Percentiles rank a stretch among this genome's conserved stretches.
Conservation (phyloP, 140 eudicot species). For the Erigeron philadelphicus region DNA sequence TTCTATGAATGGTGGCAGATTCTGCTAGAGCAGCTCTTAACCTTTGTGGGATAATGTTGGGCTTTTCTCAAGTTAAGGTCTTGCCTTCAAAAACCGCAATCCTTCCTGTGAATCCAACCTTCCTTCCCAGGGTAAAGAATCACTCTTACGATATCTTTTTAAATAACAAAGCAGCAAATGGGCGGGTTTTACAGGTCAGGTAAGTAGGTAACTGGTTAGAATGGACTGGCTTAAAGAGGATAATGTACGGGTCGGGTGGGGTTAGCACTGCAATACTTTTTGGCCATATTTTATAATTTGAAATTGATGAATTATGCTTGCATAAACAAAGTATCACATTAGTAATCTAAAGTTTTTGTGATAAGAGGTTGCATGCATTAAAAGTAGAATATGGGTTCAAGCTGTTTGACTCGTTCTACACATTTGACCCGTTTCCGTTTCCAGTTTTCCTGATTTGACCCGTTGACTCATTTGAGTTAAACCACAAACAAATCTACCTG, state of each 20-base stretch:
- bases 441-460: not conserved
- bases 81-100: slow-evolving; percentile 98
- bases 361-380: too few species aligned
- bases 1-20: slow-evolving; percentile 41
- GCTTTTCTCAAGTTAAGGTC: slow-evolving; percentile 78
- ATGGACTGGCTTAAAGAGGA: not conserved
- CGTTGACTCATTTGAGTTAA: not conserved
- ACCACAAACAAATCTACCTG: not conserved
- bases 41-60: slow-evolving; percentile 76
- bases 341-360: not conserved
- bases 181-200: not conserved
- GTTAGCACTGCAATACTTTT: not conserved
- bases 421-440: not conserved
- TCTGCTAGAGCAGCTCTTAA: slow-evolving; percentile 82
- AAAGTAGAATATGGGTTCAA: too few species aligned
- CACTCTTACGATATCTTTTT: not conserved
- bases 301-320: not conserved
- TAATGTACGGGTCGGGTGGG: not conserved
- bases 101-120: slow-evolving; percentile 98
- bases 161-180: not conserved
- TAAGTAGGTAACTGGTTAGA: not conserved
- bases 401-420: too few species aligned
- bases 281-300: not conserved
- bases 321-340: not conserved
- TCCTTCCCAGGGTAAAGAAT: slow-evolving; percentile 78